phyloP scores from a whole-genome alignment of 805 yeast species.

The Kurtzmaniella fragi region DNA sequence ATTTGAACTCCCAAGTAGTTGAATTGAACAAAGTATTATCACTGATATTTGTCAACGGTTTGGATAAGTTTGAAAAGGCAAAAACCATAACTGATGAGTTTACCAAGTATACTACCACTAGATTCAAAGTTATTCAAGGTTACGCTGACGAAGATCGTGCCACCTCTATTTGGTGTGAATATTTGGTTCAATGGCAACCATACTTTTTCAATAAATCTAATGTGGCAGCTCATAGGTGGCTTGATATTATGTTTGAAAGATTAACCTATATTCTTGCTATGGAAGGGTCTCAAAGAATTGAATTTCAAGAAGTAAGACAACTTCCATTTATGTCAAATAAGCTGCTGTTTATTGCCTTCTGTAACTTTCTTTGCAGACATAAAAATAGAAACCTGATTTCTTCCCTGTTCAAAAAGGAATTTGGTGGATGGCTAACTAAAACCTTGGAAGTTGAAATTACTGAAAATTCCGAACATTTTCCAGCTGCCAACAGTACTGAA shows the following conservation, averaged over 20 bases:
- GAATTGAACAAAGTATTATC: constrained; percentile 10
- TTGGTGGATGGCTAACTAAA: constrained; percentile 16
- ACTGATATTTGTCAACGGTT: background rate
- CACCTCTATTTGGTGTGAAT: constrained; percentile 24
- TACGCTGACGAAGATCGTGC: constrained; percentile 2
- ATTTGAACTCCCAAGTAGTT: constrained; percentile 18
- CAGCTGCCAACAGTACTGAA: constrained; percentile 19
- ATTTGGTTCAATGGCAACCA: constrained; percentile 17
- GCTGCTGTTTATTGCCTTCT: constrained; percentile 18
- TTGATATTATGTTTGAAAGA: constrained; percentile 19
- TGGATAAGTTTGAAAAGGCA: background rate
- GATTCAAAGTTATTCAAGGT: constrained; percentile 30
- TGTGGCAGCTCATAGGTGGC: constrained; percentile 33
- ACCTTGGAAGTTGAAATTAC: constrained; percentile 13
- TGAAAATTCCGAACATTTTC: constrained; percentile 17
- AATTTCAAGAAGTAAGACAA: constrained; percentile 10
- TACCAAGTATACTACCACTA: constrained; percentile 24
- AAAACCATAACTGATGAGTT: constrained; percentile 14
- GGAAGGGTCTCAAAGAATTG: constrained; percentile 12
- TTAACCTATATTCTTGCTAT: constrained; percentile 14
- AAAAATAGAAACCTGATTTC: constrained; percentile 12
- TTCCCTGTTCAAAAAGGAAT: constrained; percentile 20
- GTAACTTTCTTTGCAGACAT: constrained; percentile 22
- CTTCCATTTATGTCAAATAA: constrained; percentile 20
- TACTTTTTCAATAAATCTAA: constrained; percentile 19